Base-by-base conservation (phyloP, 495 filamentous ascomycete genomes). In the Neohortaea acidophila region DNA sequence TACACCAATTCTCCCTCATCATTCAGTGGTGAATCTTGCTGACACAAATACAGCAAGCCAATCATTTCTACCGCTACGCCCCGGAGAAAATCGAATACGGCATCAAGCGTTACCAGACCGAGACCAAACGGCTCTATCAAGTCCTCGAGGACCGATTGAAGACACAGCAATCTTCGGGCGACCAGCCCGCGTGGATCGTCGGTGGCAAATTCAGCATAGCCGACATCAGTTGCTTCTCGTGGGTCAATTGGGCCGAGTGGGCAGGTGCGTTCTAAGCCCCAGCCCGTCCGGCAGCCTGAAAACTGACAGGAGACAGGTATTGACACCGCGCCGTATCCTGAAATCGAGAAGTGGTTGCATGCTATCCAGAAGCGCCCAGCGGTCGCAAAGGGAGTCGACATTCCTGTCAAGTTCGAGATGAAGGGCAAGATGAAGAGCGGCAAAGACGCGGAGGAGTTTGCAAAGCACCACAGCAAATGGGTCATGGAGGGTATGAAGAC, bases 31-130 rank as follows among this genome's bases (percentile, higher is more conserved):
- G 21, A 7, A 27, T 4, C 5, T 11, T 4, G 9, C 19, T 82
- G 28, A 31, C 17, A 79, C 9, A 79, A 91, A 53, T 6, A 6
- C 5, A 13, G 17, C n/a, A 31, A 31, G 73, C 84, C 7, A 86
- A 87, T 58, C 84, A 92, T 54, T 92, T 89, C 57, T 59, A 56
- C 27, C 72, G 81, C 52, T 89, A 85, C 44, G 82, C 84, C 10
- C 80, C 84, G 3, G 78, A 83, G 54, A 81, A 72, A 59, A 84
- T 89, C 49, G 63, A 76, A 44, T 92, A 91, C 58, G 81, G 73
- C 23, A 45, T 86, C 43, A 70, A 75, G 37, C 71, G 83, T 13
- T 91, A 87, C 58, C 61, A 64, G 43, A 77, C 73, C 39, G 83
- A 91, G 60, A 77, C 77, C 1, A 67, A 71, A n/a, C 71, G 84